phyloP scores from a whole-genome alignment of 2,329 filamentous ascomycete species.

The Domatiomyces catenatus region DNA sequence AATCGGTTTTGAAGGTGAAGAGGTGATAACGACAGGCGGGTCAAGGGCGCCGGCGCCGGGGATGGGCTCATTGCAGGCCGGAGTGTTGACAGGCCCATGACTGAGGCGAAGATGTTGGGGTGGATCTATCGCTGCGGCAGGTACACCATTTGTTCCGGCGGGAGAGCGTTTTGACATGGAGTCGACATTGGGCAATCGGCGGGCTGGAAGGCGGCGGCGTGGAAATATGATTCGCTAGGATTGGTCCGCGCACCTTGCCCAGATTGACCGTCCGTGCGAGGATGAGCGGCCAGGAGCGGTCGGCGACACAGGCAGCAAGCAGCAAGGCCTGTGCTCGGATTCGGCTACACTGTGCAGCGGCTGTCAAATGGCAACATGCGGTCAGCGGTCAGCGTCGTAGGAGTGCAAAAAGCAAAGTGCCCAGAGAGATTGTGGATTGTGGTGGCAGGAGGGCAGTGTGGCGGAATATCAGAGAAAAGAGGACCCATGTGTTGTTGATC shows the following conservation, averaged over 20 bases:
- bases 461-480: background rate
- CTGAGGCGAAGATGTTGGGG: constrained; percentile 17
- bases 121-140: constrained; percentile 23
- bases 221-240: constrained; percentile 14
- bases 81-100: constrained; percentile 17
- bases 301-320: background rate
- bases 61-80: background rate
- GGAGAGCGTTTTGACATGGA: constrained; percentile 35
- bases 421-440: background rate
- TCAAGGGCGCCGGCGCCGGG: constrained; percentile 18
- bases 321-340: background rate
- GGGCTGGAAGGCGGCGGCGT: constrained; percentile 9
- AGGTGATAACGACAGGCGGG: constrained; percentile 16
- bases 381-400: background rate
- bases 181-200: constrained; percentile 33
- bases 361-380: background rate
- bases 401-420: background rate
- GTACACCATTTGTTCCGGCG: constrained; percentile 31
- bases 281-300: background rate
- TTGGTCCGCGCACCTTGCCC: background rate
- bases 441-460: background rate
- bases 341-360: background rate
- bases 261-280: background rate
- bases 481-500: background rate
- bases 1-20: constrained; percentile 22